Conservation (phyloP, 2,329 filamentous ascomycete genomes). For the Colletotrichum godetiae region DNA sequence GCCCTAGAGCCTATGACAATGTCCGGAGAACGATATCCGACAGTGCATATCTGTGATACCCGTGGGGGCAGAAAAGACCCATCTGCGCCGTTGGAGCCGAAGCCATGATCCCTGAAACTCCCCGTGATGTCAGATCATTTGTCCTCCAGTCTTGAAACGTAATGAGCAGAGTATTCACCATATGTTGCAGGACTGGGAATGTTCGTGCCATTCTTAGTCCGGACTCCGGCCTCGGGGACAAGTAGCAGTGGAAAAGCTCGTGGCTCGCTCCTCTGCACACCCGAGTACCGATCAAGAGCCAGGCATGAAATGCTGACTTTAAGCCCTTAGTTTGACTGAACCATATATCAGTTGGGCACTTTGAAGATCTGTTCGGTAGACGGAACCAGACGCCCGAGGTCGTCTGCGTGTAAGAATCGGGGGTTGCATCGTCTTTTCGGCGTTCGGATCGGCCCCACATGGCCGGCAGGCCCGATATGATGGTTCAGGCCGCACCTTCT, state of each 20-base stretch:
- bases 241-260: no score
- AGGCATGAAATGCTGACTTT: no score
- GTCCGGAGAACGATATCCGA: not conserved
- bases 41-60: not conserved
- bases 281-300: no score
- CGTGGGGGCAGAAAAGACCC: not conserved
- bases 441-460: not conserved
- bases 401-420: no score
- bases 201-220: not conserved
- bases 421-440: no score
- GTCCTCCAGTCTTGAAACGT: rapidly evolving
- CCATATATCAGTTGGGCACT: no score
- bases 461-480: not conserved
- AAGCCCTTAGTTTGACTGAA: no score
- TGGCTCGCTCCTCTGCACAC: no score
- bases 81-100: not conserved
- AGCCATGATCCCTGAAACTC: not conserved
- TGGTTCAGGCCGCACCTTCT: not conserved
- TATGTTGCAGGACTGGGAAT: not conserved
- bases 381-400: no score
- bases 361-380: no score
- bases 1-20: not conserved
- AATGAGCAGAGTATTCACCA: not conserved
- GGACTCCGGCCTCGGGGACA: no score
- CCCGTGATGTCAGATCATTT: not conserved